Conservation (phyloP, 1,284 basidiomycete genomes). For the Stygiomarasmius scandens region DNA sequence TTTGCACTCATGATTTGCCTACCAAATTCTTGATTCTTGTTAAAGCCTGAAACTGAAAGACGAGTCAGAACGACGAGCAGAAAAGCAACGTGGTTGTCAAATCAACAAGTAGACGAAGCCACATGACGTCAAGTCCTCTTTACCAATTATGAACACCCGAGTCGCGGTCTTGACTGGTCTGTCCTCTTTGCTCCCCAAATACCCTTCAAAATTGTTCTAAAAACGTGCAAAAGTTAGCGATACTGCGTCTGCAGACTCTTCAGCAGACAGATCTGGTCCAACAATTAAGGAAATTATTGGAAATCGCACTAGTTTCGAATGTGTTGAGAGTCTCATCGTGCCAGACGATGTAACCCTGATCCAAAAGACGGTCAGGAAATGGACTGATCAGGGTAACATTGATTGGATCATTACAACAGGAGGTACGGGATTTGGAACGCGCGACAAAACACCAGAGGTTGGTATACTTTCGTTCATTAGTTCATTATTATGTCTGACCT, state of each 20-base stretch:
- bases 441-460: slow-evolving; percentile 85
- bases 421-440: slow-evolving; percentile 82
- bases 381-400: slow-evolving; percentile 44
- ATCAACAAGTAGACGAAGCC: too few species aligned
- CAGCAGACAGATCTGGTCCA: slow-evolving; percentile 68
- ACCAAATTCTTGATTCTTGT: too few species aligned
- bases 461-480: slow-evolving; percentile 11
- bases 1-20: too few species aligned
- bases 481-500: slow-evolving; percentile 2
- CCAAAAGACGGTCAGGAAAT: slow-evolving; percentile 45
- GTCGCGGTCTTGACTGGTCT: slow-evolving; percentile 39
- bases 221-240: slow-evolving; percentile 59
- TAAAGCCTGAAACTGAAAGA: too few species aligned
- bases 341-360: slow-evolving; percentile 67
- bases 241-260: slow-evolving; percentile 63
- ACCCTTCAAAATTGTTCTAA: background rate
- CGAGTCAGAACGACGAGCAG: too few species aligned
- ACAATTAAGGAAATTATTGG: slow-evolving; percentile 55
- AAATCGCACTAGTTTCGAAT: slow-evolving; percentile 40
- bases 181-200: slow-evolving; percentile 13
- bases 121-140: background rate
- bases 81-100: too few species aligned
- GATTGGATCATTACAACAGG: slow-evolving; percentile 83
- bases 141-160: slow-evolving; percentile 19
- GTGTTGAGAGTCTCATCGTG: slow-evolving; percentile 46